Conservation (phyloP, 257 asterid genomes). For the Scutellaria galericulata region DNA sequence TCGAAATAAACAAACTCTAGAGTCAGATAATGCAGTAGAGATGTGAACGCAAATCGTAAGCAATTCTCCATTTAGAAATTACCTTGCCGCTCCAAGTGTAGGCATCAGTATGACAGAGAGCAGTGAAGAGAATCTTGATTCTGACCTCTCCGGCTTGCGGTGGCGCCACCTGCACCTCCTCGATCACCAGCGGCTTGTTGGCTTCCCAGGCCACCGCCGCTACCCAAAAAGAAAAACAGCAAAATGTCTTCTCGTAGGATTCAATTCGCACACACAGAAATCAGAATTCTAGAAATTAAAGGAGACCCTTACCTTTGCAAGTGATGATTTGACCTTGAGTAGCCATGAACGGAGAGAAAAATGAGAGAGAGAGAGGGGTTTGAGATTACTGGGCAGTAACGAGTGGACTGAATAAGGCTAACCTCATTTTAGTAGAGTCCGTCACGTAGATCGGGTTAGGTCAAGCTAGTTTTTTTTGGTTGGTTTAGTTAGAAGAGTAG, state of each 20-base stretch:
- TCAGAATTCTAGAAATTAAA: not conserved
- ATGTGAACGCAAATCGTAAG: too few species aligned
- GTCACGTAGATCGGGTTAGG: too few species aligned
- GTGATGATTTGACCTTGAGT: constrained; percentile 89
- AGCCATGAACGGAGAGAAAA: constrained; percentile 48
- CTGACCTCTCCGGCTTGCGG: constrained; percentile 96
- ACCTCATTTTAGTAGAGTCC: too few species aligned
- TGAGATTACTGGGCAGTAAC: too few species aligned
- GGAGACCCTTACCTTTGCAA: constrained; percentile 69
- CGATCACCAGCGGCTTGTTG: constrained; percentile 84
- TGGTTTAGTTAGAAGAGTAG: too few species aligned
- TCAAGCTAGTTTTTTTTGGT: too few species aligned
- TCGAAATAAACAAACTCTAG: constrained; percentile 11
- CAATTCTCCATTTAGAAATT: not conserved
- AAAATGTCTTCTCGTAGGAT: constrained; percentile 1
- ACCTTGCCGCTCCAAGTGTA: constrained; percentile 97
- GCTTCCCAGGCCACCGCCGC: constrained; percentile 99
- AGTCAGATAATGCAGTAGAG: not conserved
- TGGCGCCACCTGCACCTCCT: constrained; percentile 93
- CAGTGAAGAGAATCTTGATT: constrained; percentile 71
- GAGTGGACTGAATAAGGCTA: constrained; percentile 6
- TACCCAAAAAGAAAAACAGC: constrained; percentile 19
- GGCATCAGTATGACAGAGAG: constrained; percentile 95
- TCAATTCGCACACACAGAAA: not conserved
- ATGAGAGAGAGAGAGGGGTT: not conserved